These are phyloP conservation scores for Podosphaera fusca DNA, from an alignment of 2,329 filamentous ascomycete genomes.

Conservation along the genomic window DNA sequence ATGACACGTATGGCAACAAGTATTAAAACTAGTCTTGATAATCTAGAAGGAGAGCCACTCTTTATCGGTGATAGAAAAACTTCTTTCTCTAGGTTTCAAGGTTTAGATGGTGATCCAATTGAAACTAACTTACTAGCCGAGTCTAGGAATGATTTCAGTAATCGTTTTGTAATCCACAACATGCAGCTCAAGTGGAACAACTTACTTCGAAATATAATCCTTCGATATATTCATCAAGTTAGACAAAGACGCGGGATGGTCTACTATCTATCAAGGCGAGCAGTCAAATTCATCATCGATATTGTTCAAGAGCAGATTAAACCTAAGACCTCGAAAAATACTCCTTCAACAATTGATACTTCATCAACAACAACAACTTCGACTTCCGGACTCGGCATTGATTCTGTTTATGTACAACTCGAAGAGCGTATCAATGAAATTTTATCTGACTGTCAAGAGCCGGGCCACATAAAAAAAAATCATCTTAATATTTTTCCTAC, in stretches of 20 bases:
- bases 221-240: constrained; percentile 93
- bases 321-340: constrained; percentile 11
- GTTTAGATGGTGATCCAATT: constrained; percentile 22
- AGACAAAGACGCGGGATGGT: constrained; percentile 88
- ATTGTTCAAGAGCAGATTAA: constrained; percentile 78
- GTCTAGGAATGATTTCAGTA: constrained; percentile 87
- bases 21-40: constrained; percentile 10
- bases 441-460: constrained; percentile 60
- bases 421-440: constrained; percentile 74
- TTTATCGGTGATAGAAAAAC: constrained; percentile 18
- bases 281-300: constrained; percentile 93
- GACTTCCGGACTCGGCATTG: constrained; percentile 5
- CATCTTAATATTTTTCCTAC: constrained; percentile 15
- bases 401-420: constrained; percentile 32
- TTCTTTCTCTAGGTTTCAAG: constrained; percentile 14
- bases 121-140: constrained; percentile 52
- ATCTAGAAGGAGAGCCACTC: constrained; percentile 15
- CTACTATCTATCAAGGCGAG: constrained; percentile 87
- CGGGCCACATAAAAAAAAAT: constrained; percentile 45
- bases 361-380: constrained; percentile 11
- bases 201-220: constrained; percentile 76
- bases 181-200: constrained; percentile 98
- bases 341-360: constrained; percentile 15
- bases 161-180: constrained; percentile 95
- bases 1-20: constrained; percentile 15